Percentiles rank a stretch among this genome's conserved stretches.
These are phyloP conservation scores for Lycium barbarum DNA, from an alignment of 257 asterid species.

Conservation along the genomic window DNA sequence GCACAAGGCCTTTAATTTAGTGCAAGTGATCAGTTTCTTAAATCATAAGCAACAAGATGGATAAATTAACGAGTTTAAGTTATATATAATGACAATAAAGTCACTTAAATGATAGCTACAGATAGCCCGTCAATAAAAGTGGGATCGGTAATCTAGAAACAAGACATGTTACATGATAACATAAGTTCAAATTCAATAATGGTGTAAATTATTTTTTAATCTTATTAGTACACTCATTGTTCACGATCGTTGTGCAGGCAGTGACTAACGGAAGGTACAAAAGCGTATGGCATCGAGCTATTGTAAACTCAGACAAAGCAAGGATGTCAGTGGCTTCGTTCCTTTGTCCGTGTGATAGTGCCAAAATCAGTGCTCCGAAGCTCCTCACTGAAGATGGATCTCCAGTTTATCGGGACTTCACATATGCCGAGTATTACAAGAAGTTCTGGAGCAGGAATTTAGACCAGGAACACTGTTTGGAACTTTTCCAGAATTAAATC, in stretches of 20 bases:
- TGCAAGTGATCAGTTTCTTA: background rate
- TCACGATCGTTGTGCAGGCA: conserved; percentile 51
- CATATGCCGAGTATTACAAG: conserved; percentile 79
- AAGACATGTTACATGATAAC: too few species aligned
- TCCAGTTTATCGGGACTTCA: conserved; percentile 59
- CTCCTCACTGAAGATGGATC: conserved; percentile 50
- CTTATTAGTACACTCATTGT: background rate
- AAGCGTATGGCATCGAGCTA: conserved; percentile 92
- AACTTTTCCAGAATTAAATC: conserved; percentile 67
- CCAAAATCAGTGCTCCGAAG: conserved; percentile 73
- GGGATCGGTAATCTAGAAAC: too few species aligned
- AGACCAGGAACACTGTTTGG: conserved; percentile 82
- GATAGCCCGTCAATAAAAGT: too few species aligned
- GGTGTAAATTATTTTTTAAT: background rate
- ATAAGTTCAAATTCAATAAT: too few species aligned
- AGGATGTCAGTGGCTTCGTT: conserved; percentile 87
- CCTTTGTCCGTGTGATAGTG: conserved; percentile 76
- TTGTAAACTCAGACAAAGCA: conserved; percentile 67
- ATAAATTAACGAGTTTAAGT: too few species aligned
- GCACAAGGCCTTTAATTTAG: background rate
- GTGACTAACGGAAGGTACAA: conserved; percentile 80
- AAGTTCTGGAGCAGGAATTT: conserved; percentile 90
- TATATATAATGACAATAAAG: too few species aligned
- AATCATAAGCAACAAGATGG: too few species aligned
- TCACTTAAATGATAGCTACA: too few species aligned